A percentile compares a stretch with the other conserved stretches of the same genome.
These are phyloP conservation scores for Saccharata proteae DNA, from an alignment of 2,329 filamentous ascomycete genomes.

Conservation along the genomic window DNA sequence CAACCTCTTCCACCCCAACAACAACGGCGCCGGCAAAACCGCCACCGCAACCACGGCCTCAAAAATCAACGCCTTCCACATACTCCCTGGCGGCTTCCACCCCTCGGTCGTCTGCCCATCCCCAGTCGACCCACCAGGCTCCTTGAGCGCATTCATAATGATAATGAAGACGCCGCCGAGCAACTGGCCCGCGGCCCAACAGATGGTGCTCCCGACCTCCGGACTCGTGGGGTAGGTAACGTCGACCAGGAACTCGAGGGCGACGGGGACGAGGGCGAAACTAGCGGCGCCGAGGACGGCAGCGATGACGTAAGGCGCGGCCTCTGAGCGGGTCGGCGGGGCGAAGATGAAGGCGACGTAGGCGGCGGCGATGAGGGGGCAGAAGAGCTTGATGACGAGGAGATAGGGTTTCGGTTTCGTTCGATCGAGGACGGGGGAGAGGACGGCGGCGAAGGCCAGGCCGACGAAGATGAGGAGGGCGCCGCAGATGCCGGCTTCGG, in stretches of 20 bases:
- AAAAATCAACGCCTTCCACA: slow-evolving; percentile 67
- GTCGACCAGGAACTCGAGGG: slow-evolving; percentile 77
- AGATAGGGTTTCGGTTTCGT: slow-evolving; percentile 60
- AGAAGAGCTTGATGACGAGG: slow-evolving; percentile 55
- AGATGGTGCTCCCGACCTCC: slow-evolving; percentile 70
- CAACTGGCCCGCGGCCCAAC: slow-evolving; percentile 79
- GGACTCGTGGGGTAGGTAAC: slow-evolving; percentile 78
- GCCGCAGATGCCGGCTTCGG: slow-evolving; percentile 78
- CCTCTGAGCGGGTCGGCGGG: slow-evolving; percentile 48
- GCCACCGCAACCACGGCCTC: slow-evolving; percentile 58
- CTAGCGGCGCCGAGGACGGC: slow-evolving; percentile 65
- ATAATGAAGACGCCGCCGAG: slow-evolving; percentile 78
- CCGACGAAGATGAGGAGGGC: slow-evolving; percentile 83
- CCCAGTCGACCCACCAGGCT: slow-evolving; percentile 17
- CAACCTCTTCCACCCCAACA: slow-evolving; percentile 50
- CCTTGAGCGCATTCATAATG: slow-evolving; percentile 61
- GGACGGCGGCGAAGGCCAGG: slow-evolving; percentile 62
- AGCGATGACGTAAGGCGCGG: slow-evolving; percentile 63
- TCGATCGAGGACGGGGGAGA: slow-evolving; percentile 71
- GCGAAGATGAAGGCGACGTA: slow-evolving; percentile 79
- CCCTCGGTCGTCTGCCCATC: slow-evolving; percentile 12
- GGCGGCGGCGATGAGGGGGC: slow-evolving; percentile 59
- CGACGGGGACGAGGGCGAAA: slow-evolving; percentile 73
- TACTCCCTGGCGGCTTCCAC: slow-evolving; percentile 50
- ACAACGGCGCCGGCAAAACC: slow-evolving; percentile 55